Evolutionary conservation across 2,329 filamentous ascomycete genomes (phyloP), one percentile per base, ranked within the genome.

Genomic region (Colletotrichum filicis): DNA sequence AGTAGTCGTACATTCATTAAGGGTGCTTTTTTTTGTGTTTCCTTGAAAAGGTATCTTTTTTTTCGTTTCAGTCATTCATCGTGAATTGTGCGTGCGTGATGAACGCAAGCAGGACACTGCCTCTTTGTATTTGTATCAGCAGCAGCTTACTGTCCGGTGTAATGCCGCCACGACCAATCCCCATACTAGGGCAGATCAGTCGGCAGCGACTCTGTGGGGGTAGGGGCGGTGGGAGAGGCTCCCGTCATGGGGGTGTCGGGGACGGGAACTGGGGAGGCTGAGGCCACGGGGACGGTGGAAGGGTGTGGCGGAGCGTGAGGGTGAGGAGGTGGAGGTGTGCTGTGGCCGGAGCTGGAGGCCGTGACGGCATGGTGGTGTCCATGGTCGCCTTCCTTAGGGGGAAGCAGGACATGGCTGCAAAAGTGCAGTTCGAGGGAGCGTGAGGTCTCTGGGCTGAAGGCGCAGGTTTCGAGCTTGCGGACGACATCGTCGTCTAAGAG

Each of bases 351-450:
- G 59, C 72, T 74, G 32, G 72, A 67, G 14, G 68, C 37, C 9
- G 68, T 59, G n/a, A 28, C 57, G 22, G 72, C 58, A 28, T 73
- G 73, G 35, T 74, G 73, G 22, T 49, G 42, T 49, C 52, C 63
- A 4, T 58, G 35, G 56, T 69, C 66, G 5, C 70, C 71, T 28
- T 74, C 73, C 32, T 75, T 72, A 19, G 60, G 74, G 8, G 84
- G 83, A 28, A 87, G 80, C 42, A 88, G 79, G 52, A 87, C 83
- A 57, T 85, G 83, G 7, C 86, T 86, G 75, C 85, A 87, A 74
- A 87, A 87, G 71, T 85, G 84, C 53, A 89, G 79, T 76, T 89
- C 87, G 56, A 87, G 83, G 52, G 86, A 89, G 37, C 87, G 83
- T 9, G 87, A 88, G 75, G 88, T 75, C 62, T 74, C 73, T 4